Conservation (phyloP, 257 asterid species). For the Voacanga thouarsii region DNA sequence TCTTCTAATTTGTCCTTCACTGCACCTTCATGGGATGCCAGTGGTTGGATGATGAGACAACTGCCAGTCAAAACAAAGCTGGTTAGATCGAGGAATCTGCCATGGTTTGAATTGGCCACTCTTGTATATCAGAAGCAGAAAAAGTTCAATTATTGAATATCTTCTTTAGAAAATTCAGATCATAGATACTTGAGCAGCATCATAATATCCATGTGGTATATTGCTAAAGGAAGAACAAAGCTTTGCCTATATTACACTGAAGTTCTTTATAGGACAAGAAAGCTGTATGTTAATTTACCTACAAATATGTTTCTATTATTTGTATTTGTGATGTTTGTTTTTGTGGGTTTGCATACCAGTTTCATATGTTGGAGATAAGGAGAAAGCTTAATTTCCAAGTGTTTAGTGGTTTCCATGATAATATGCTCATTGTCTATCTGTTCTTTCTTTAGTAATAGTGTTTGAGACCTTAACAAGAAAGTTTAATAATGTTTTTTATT, state of each 20-base stretch:
- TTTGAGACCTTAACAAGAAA: background rate
- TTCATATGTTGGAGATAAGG: background rate
- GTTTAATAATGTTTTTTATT: slow-evolving; percentile 9
- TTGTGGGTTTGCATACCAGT: background rate
- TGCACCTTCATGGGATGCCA: too few relatives aligned
- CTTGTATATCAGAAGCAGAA: too few relatives aligned
- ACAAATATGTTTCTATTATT: background rate
- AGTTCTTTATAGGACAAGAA: background rate
- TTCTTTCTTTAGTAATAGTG: background rate
- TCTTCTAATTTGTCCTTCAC: too few relatives aligned
- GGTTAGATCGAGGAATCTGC: too few relatives aligned
- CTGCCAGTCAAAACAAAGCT: too few relatives aligned
- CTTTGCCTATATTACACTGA: background rate
- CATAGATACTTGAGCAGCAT: too few relatives aligned
- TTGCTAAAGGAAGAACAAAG: background rate
- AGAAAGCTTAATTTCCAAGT: background rate
- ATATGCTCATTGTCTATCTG: background rate
- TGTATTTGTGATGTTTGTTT: background rate
- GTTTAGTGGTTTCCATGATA: background rate
- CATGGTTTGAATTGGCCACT: too few relatives aligned
- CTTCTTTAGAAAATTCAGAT: too few relatives aligned
- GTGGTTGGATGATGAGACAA: too few relatives aligned
- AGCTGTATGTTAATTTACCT: background rate
- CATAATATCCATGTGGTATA: background rate
- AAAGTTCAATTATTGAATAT: too few relatives aligned